Base-by-base conservation (phyloP, 495 filamentous ascomycete genomes). In the Penicillium manginii region DNA sequence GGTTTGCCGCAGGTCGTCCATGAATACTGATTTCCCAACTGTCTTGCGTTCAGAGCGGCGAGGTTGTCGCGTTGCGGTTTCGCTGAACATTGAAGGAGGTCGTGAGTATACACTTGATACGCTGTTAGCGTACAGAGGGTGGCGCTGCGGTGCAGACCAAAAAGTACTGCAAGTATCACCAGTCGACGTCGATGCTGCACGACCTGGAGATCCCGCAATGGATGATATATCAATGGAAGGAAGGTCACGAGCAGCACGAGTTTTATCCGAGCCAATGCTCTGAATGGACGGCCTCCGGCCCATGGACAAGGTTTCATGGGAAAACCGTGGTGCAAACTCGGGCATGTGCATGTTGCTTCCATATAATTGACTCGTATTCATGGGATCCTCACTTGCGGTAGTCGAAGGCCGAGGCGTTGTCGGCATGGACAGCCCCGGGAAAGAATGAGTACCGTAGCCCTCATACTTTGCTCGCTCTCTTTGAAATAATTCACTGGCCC, bases 401-500 rank as follows among this genome's bases (percentile, higher is more conserved):
- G 83, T 85, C 40, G 83, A 78, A 23, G 85, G 72, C 2, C 78
- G 70, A 46, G 74, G 59, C 12, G 69, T 71, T n/a, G 59, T 68
- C 7, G 76, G 67, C 35, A 63, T 60, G 67, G 86, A 62, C 61
- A 81, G 55, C 62, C 81, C 68, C 62, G 81, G 68, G 61, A 82
- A 71, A 52, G 72, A 52, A 60, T 74, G 72, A 50, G 65, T 62
- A 17, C 82, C 82, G 31, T 81, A 84, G 50, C 86, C 86, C 59
- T 96, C 91, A 56, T 93, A 87, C 32, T 80, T 84, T 37, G 82
- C 83, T 54, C 91, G 88, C 62, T 97, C 93, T 52, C 87, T 82
- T 59, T 85, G 84, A 68, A 89, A 98, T 4, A 98, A 78, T 49
- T 93, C 91, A 66, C 92, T 97, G 0, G 92, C 92, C 91, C 91